Evolutionary conservation across 805 yeast species (phyloP), one percentile per base, ranked within the genome.

Genomic region (Schwanniomyces yamadae): DNA sequence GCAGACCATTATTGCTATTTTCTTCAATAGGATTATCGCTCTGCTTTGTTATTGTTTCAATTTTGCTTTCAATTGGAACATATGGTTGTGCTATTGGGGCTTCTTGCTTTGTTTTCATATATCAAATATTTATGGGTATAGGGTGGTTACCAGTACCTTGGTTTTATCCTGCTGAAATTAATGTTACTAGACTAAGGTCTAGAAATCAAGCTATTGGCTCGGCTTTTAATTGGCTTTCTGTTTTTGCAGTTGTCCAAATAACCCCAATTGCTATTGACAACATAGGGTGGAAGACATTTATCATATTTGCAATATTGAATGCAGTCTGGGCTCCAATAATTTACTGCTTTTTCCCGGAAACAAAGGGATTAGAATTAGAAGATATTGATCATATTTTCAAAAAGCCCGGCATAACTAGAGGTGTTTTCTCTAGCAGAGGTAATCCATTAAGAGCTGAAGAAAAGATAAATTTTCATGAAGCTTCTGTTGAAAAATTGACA

Each of bases 101-200:
- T 16, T 55, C 54, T 13, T 57, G 56, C 44, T 55, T 55, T 54
- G 39, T 53, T 33, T 37, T 37, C 19, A 14, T 37, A 10, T 56
- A 53, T 31, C 49, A 49, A 28, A 42, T 44, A 20, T 52, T 54
- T 44, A 52, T 54, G 28, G 59, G 57, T 2, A 50, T 52, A 47
- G 54, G 58, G 26, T 52, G 55, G 46, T 48, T 55, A 47, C 59
- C 59, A 13, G 45, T 55, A 45, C 60, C 59, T 30, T 55, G 61
- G 61, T 49, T 56, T 33, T 53, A 45, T 45, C 59, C 61, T 12
- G 57, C 61, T 21, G 61, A 55, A 44, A 50, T 55, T 26, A 50
- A 52, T 51, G 59, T 59, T 10, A 41, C 55, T 50, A 52, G 58
- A 47, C 50, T 57, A 34, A 55, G 61, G 50, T 50, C 61, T 17